Evolutionary conservation across 345 rosid species (phyloP), one percentile per base, ranked within the genome.

Genomic region (Acer yangbiense): DNA sequence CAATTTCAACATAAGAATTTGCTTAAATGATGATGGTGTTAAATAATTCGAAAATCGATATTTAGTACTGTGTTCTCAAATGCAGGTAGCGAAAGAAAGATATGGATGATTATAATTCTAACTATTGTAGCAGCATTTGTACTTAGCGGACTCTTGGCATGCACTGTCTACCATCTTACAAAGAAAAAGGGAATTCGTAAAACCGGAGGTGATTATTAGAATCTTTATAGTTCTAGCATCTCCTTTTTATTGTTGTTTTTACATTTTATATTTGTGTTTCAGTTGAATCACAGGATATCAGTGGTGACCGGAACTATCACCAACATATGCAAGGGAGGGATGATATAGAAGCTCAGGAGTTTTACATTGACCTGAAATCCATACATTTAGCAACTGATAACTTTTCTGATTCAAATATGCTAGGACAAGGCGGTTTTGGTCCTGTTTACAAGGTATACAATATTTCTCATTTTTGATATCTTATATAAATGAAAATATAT

Each of bases 401-500:
- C 10, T 90, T 90, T 29, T 77, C 88, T 1, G 32, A 66, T 8
- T 66, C 55, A 1, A 86, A 87, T 48, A 88, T 85, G 80, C 76
- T 90, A 3, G 94, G 92, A 0, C 82, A 85, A 74, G 94, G 93
- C 0, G 91, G 91, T 27, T 88, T 88, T 77, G 93, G 91, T 6
- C 72, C 68, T 4, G 93, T 89, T 79, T 88, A 84, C 82, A 84
- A 86, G 89, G 87, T 83, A 14, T 32, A 17, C 11, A 25, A 13
- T 17, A 32, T n/a, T 14, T 23, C 10, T 43, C 27, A 63, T 5
- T 29, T 17, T 4, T 72, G 9, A 9, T 21, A 14, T 48, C 10
- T 12, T 4, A 11, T 25, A n/a, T 1, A 43, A 68, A 18, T 58
- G 1, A 65, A 32, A 32, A 35, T 16, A 14, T 32, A 65, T 16